Percentiles rank a stretch among this genome's conserved stretches.
These are phyloP conservation scores for Termitomyces sp. DNA, from an alignment of 768 basidiomycete genomes.

Conservation along the genomic window DNA sequence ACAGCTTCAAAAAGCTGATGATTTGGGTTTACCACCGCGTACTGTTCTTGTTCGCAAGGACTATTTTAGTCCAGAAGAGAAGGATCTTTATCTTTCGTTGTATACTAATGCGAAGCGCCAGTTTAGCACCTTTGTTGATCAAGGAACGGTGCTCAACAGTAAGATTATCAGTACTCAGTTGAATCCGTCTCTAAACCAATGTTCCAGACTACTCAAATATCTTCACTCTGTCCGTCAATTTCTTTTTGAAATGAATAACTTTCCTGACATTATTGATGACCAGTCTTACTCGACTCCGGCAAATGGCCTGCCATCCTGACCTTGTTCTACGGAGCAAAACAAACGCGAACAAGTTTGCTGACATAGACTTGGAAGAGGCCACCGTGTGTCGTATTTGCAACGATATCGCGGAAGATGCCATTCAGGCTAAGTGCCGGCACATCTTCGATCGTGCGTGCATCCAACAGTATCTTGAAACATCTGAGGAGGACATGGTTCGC, in stretches of 20 bases:
- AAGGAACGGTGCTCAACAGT: constrained; percentile 93
- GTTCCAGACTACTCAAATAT: constrained; percentile 81
- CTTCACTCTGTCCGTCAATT: constrained; percentile 61
- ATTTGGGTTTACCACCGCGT: constrained; percentile 91
- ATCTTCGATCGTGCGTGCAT: constrained; percentile 97
- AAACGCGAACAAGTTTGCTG: constrained; percentile 59
- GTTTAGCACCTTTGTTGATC: constrained; percentile 86
- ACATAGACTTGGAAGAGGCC: constrained; percentile 63
- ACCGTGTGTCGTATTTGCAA: constrained; percentile 94
- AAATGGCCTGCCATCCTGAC: constrained; percentile 95
- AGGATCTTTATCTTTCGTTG: constrained; percentile 87
- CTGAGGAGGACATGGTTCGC: constrained; percentile 61
- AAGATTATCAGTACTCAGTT: constrained; percentile 25
- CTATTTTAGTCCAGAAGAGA: constrained; percentile 95
- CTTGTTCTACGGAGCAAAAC: constrained; percentile 86
- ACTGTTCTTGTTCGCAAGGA: constrained; percentile 86
- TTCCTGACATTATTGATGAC: constrained; percentile 12
- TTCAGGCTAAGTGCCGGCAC: constrained; percentile 89
- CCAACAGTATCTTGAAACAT: constrained; percentile 81
- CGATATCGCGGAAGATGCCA: constrained; percentile 96
- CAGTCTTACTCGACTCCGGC: constrained; percentile 91
- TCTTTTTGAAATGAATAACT: neutral
- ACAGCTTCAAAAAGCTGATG: constrained; percentile 92
- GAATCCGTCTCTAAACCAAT: constrained; percentile 1
- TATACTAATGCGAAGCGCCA: constrained; percentile 92